These are phyloP conservation scores for Kazachstania viticola DNA, from an alignment of 805 yeast species.

Conservation along the genomic window DNA sequence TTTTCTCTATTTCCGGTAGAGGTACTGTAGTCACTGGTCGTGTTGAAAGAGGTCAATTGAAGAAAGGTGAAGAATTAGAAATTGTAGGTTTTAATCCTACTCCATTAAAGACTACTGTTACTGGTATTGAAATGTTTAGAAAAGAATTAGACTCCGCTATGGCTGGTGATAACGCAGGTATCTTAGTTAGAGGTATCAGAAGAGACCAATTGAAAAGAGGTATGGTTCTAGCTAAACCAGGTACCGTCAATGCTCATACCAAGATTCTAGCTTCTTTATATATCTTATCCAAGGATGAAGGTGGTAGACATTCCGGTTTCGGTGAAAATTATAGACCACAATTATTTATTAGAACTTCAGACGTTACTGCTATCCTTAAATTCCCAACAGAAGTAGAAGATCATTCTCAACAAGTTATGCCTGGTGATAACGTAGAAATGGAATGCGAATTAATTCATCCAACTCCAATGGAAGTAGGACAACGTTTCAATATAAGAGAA, in stretches of 20 bases:
- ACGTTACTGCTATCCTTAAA: constrained; percentile 78
- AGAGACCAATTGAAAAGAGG: constrained; percentile 96
- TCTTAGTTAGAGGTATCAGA: constrained; percentile 93
- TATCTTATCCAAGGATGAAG: constrained; percentile 91
- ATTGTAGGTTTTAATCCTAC: constrained; percentile 83
- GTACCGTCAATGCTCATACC: constrained; percentile 82
- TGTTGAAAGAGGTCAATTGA: constrained; percentile 94
- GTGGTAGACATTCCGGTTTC: constrained; percentile 98
- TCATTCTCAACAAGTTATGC: constrained; percentile 83
- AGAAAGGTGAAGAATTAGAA: constrained; percentile 98
- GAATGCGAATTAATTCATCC: constrained; percentile 79
- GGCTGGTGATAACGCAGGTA: constrained; percentile 99
- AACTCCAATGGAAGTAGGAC: constrained; percentile 90
- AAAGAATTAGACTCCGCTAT: constrained; percentile 94
- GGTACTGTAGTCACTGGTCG: constrained; percentile 99
- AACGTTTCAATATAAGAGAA: constrained; percentile 98
- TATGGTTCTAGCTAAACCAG: constrained; percentile 93
- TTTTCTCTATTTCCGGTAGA: constrained; percentile 97
- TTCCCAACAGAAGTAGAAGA: constrained; percentile 82
- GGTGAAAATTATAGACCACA: constrained; percentile 97
- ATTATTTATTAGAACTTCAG: constrained; percentile 91
- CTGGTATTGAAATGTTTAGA: constrained; percentile 99
- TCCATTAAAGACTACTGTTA: constrained; percentile 86
- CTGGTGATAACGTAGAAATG: constrained; percentile 98
- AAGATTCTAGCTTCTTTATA: constrained; percentile 90